These are phyloP conservation scores for Rhodofomes roseus DNA, from an alignment of 1,284 basidiomycete genomes.

Conservation along the genomic window DNA sequence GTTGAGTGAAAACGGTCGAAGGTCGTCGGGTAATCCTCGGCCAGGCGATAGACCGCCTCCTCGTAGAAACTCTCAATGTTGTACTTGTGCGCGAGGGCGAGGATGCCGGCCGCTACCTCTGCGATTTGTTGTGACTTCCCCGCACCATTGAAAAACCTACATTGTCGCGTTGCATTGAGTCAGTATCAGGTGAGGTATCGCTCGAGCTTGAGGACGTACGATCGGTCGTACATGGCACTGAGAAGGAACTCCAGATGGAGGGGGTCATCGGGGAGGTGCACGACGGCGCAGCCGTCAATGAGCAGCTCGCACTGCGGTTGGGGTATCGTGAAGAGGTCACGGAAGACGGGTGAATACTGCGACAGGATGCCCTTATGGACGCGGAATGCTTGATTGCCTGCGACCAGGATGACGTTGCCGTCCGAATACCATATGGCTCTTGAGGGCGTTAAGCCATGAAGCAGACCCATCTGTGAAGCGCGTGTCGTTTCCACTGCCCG, in stretches of 20 bases:
- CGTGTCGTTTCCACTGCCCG: background rate
- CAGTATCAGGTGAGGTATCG: background rate
- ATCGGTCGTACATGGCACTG: background rate
- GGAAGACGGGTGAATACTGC: slow-evolving; percentile 18
- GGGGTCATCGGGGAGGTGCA: slow-evolving; percentile 1
- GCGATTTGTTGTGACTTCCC: background rate
- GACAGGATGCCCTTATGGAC: slow-evolving; percentile 17
- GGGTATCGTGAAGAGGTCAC: slow-evolving; percentile 18
- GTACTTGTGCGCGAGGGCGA: slow-evolving; percentile 18
- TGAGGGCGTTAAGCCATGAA: background rate
- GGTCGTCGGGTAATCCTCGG: slow-evolving; percentile 17
- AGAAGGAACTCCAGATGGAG: background rate
- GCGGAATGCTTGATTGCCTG: slow-evolving; percentile 13
- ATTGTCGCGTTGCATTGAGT: slow-evolving; percentile 11
- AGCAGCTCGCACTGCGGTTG: slow-evolving; percentile 6
- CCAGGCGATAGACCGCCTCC: slow-evolving; percentile 17
- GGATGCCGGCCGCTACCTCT: background rate
- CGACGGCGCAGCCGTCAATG: slow-evolving; percentile 6
- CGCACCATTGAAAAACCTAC: background rate
- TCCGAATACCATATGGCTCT: slow-evolving; percentile 20
- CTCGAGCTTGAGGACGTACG: background rate
- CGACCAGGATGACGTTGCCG: slow-evolving; percentile 21
- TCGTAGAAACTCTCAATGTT: slow-evolving; percentile 17
- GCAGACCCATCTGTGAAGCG: background rate
- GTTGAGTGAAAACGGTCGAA: slow-evolving; percentile 16